A percentile compares a stretch with the other conserved stretches of the same genome.
These are phyloP conservation scores for Saccharomycopsis javanensis DNA, from an alignment of 805 yeast genomes.

Conservation along the genomic window DNA sequence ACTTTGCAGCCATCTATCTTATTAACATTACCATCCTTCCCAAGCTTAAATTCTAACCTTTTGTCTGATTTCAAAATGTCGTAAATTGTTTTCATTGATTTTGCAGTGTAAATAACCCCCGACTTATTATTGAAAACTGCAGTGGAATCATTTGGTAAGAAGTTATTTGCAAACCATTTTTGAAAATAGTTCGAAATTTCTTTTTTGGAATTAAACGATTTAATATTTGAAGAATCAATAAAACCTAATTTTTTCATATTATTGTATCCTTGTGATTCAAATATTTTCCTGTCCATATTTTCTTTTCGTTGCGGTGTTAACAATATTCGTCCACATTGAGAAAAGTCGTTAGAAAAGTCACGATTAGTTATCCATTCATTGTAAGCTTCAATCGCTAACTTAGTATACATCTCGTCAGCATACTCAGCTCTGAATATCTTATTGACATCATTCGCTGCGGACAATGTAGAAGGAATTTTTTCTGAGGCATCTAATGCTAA, in stretches of 20 bases:
- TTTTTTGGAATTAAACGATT: constrained; percentile 25
- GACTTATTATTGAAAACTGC: constrained; percentile 33
- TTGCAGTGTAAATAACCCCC: constrained; percentile 35
- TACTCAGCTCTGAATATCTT: constrained; percentile 42
- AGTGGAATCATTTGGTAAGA: constrained; percentile 22
- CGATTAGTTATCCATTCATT: constrained; percentile 31
- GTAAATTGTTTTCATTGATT: constrained; percentile 24
- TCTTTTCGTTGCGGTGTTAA: constrained; percentile 25
- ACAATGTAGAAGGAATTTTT: constrained; percentile 33
- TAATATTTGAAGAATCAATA: constrained; percentile 23
- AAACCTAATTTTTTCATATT: constrained; percentile 25
- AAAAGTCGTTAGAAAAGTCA: constrained; percentile 26
- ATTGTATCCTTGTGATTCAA: constrained; percentile 30
- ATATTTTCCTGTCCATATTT: constrained; percentile 29
- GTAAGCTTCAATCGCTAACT: constrained; percentile 37
- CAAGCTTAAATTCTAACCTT: background rate
- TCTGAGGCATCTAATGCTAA: constrained; percentile 32
- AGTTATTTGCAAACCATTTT: constrained; percentile 24
- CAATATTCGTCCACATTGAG: constrained; percentile 35
- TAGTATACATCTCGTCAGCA: constrained; percentile 33
- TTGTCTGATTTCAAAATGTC: background rate
- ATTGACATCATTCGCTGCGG: constrained; percentile 41
- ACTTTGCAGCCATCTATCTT: constrained; percentile 1
- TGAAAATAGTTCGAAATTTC: constrained; percentile 24
- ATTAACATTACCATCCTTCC: background rate